Conservation (phyloP, 176 grass and related monocot species). For the Dactylis glomerata region DNA sequence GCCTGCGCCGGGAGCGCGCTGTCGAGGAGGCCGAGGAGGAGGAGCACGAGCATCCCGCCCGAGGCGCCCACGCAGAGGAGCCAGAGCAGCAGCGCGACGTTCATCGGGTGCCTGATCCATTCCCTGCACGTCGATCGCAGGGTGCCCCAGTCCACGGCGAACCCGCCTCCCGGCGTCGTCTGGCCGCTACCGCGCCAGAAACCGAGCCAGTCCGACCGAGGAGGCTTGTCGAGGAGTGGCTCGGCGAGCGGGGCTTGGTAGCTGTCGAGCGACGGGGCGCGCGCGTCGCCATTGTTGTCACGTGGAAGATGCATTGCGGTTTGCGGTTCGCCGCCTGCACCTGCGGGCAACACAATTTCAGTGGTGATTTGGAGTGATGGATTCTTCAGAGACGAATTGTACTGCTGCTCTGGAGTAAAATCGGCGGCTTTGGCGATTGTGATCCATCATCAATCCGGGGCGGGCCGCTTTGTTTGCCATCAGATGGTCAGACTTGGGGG, state of each 20-base stretch:
- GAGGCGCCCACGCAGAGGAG: conserved; percentile 57
- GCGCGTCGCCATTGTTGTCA: neutral
- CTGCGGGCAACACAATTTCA: neutral
- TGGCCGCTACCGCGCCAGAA: conserved; percentile 16
- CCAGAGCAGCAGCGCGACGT: conserved; percentile 63
- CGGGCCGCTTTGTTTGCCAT: neutral
- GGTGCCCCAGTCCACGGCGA: conserved; percentile 30
- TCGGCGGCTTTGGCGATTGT: neutral
- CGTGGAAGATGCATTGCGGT: conserved; percentile 3
- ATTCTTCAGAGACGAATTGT: neutral
- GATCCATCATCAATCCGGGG: neutral
- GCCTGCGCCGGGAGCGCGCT: conserved; percentile 35
- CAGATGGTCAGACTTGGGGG: neutral
- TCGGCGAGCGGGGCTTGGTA: conserved; percentile 21
- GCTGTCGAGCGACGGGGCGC: neutral
- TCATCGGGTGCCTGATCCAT: conserved; percentile 67
- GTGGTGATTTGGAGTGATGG: neutral
- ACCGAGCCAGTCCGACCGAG: conserved; percentile 17
- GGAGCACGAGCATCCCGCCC: conserved; percentile 51
- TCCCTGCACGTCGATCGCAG: conserved; percentile 8
- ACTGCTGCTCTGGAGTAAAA: neutral
- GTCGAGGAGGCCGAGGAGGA: conserved; percentile 63
- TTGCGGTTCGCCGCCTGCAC: neutral
- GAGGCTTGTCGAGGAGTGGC: conserved; percentile 6
- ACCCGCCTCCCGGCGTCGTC: neutral